Evolutionary conservation across 805 yeast species (phyloP).

Genomic region (Metschnikowia henanensis): DNA sequence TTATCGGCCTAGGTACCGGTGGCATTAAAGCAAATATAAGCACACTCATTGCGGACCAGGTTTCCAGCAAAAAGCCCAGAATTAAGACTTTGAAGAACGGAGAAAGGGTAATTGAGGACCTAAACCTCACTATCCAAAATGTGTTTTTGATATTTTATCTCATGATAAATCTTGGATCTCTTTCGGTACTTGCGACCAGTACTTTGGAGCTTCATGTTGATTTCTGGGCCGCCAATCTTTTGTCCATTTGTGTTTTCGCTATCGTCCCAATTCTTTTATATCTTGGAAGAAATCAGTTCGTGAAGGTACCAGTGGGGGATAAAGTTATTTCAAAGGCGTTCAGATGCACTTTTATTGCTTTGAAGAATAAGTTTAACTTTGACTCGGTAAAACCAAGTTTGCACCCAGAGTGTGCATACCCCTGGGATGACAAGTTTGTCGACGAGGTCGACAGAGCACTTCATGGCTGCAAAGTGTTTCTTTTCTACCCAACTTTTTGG

Average conservation of each 20-base stretch:
- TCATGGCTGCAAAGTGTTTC: constrained; percentile 17
- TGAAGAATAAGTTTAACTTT: constrained; percentile 13
- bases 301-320: constrained; percentile 14
- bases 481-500: constrained; percentile 18
- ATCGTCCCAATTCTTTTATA: constrained; percentile 12
- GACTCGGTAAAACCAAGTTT: constrained; percentile 16
- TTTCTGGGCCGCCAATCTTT: constrained; percentile 17
- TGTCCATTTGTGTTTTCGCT: constrained; percentile 14
- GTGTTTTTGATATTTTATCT: constrained; percentile 17
- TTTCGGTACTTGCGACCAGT: constrained; percentile 16
- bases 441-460: constrained; percentile 15
- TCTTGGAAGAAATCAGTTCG: constrained; percentile 12
- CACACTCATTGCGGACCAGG: constrained; percentile 62
- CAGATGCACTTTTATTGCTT: constrained; percentile 8
- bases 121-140: constrained; percentile 16
- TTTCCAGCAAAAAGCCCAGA: constrained; percentile 38
- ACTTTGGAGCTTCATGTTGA: constrained; percentile 13
- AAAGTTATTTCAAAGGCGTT: constrained; percentile 14
- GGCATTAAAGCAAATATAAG: constrained; percentile 77
- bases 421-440: constrained; percentile 17
- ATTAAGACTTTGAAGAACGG: constrained; percentile 34
- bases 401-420: constrained; percentile 12
- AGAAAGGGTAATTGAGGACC: constrained; percentile 15
- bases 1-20: constrained; percentile 77
- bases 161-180: constrained; percentile 18